Conservation (phyloP, 1,284 basidiomycete genomes). For the Sporisorium scitamineum region DNA sequence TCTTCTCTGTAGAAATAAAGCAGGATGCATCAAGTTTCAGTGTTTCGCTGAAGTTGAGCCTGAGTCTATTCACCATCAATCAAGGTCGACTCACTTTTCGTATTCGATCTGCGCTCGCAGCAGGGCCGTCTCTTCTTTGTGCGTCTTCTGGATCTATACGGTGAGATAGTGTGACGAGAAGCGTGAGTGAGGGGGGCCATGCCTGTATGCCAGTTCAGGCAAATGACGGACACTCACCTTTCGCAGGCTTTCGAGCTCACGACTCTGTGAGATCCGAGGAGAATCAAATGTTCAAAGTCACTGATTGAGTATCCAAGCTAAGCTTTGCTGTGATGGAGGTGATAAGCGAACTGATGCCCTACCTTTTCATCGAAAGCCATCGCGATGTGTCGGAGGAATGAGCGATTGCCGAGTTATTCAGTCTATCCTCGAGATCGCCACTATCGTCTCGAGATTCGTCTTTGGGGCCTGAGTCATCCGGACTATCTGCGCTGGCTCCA, state of each 20-base stretch:
- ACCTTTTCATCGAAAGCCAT: conserved; percentile 46
- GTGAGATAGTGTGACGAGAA: background rate
- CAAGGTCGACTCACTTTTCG: conserved; percentile 4
- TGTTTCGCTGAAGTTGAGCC: no score
- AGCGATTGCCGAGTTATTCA: conserved; percentile 19
- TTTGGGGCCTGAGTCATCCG: background rate
- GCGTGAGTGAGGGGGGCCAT: background rate
- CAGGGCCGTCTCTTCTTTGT: conserved; percentile 9
- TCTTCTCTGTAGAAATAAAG: conserved; percentile 10
- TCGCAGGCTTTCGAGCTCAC: conserved; percentile 40
- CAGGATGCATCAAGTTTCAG: background rate
- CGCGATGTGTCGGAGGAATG: conserved; percentile 42
- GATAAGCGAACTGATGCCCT: background rate
- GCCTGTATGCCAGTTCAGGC: background rate
- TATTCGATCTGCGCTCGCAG: conserved; percentile 13
- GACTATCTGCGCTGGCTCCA: background rate
- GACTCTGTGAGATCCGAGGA: conserved; percentile 6
- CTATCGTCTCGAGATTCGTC: background rate
- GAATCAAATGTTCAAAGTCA: background rate
- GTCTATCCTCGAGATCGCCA: conserved; percentile 15
- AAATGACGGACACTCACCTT: background rate
- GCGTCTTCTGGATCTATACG: conserved; percentile 22
- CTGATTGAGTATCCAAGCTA: background rate
- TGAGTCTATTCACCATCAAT: background rate
- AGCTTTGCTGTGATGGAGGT: background rate